A percentile compares a stretch with the other conserved stretches of the same genome.
phyloP scores from a whole-genome alignment of 2,329 filamentous ascomycete genomes.

The Ceratocystis alfenasii region DNA sequence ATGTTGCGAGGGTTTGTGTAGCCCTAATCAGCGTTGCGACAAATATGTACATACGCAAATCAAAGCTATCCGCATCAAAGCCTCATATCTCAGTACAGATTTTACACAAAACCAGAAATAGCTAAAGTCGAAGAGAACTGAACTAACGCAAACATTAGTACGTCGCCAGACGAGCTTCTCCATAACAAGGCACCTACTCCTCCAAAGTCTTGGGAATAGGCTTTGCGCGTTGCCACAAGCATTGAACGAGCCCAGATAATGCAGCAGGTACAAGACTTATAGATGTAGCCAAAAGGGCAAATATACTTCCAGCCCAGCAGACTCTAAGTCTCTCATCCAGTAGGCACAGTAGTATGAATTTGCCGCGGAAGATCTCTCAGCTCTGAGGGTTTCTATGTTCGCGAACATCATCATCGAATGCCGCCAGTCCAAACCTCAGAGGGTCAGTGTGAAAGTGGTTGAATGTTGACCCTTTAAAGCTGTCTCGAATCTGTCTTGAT shows the following conservation, averaged over 20 bases:
- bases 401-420: slow-evolving; percentile 19
- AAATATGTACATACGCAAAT: no score
- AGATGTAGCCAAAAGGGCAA: slow-evolving; percentile 37
- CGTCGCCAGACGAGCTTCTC: no score
- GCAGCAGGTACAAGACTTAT: slow-evolving; percentile 43
- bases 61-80: no score
- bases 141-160: no score
- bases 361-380: slow-evolving; percentile 17
- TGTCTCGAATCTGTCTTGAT: background rate
- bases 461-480: background rate
- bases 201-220: slow-evolving; percentile 1
- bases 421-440: background rate
- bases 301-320: slow-evolving; percentile 37
- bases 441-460: background rate
- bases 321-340: slow-evolving; percentile 38
- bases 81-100: no score
- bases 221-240: slow-evolving; percentile 27
- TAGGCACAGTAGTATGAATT: slow-evolving; percentile 22
- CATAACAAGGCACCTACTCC: background rate
- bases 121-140: no score
- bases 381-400: slow-evolving; percentile 23
- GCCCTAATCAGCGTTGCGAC: no score
- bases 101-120: no score
- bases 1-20: no score
- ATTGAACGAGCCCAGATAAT: slow-evolving; percentile 38